Base-by-base conservation (phyloP, 2,329 filamentous ascomycete genomes). In the Stagonosporopsis cucurbitacearum region DNA sequence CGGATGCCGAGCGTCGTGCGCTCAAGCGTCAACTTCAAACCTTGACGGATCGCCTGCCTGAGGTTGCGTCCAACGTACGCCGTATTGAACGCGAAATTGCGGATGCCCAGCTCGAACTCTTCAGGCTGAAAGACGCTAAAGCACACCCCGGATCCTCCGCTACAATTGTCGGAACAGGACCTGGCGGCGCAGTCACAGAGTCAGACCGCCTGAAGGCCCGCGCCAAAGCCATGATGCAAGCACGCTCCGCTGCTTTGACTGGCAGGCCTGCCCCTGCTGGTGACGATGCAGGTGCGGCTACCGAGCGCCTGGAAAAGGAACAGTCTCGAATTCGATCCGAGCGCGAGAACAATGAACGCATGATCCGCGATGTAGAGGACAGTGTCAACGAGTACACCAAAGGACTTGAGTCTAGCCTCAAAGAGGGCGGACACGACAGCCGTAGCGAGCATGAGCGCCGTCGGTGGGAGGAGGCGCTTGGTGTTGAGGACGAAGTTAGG, bases 221-320 rank as follows among this genome's bases (percentile, higher is more conserved):
- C 65, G 94, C 95, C 28, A 96, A 93, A 78, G 94, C 94, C 35
- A 96, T 97, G 87, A 99, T 99, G 95, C 94, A 98, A 78, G 93
- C 96, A 70, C 89, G 95, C 57, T 93, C 95, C 64, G 95, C 95
- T 52, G 94, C 95, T 17, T 80, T 99, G 60, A 92, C 92, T 20
- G 95, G 95, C 54, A 92, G 89, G 75, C 92, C 93, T 71, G 80
- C 88, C 39, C 81, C 87, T 42, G 87, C 91, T 33, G 75, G 79
- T 41, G 84, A 88, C 57, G 91, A 96, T 62, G 89, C 93, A 60
- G 83, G 84, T 23, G 91, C 90, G 61, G 91, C 91, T 3, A 88
- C 92, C 42, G 90, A 92, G 77, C 87, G 95, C 30, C 77, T 98
- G 15, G 95, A 98, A 74, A 90, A 96, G 65, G 94, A 99, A 77